phyloP scores from a whole-genome alignment of 768 basidiomycete species.

The Boletus rufocinnamomeus region DNA sequence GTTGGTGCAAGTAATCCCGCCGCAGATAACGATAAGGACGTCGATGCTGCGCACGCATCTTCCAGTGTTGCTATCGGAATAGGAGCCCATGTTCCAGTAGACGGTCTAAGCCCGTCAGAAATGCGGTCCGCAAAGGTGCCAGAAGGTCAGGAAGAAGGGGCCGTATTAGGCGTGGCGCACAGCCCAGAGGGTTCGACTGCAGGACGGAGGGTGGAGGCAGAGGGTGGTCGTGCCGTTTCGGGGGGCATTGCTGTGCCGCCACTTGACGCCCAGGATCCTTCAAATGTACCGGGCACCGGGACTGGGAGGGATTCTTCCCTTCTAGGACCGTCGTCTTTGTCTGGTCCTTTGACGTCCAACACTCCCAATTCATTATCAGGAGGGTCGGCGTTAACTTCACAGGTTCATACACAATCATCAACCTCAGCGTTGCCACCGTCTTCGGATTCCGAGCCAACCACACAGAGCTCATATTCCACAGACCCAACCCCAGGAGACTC shows the following conservation, averaged over 20 bases:
- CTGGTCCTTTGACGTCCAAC: constrained; percentile 10
- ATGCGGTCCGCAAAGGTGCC: background rate
- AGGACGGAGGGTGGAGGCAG: constrained; percentile 22
- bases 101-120: constrained; percentile 3
- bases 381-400: constrained; percentile 4
- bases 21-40: constrained; percentile 11
- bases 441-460: constrained; percentile 1
- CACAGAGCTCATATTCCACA: constrained; percentile 3
- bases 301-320: constrained; percentile 13
- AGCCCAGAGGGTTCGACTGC: constrained; percentile 22
- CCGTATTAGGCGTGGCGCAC: constrained; percentile 20
- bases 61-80: constrained; percentile 6
- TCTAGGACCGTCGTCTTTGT: constrained; percentile 16
- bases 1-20: background rate
- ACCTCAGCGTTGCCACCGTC: constrained; percentile 6
- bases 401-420: constrained; percentile 2
- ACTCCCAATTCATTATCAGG: constrained; percentile 8
- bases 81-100: constrained; percentile 3
- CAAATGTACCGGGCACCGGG: constrained; percentile 23
- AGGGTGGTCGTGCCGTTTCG: constrained; percentile 25
- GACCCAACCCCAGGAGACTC: constrained; percentile 18
- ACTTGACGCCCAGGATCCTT: constrained; percentile 19
- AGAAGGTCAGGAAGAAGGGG: constrained; percentile 15
- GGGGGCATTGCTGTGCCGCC: constrained; percentile 25
- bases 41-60: background rate